phyloP scores from a whole-genome alignment of 345 rosid species.

The Nasturtium officinale region DNA sequence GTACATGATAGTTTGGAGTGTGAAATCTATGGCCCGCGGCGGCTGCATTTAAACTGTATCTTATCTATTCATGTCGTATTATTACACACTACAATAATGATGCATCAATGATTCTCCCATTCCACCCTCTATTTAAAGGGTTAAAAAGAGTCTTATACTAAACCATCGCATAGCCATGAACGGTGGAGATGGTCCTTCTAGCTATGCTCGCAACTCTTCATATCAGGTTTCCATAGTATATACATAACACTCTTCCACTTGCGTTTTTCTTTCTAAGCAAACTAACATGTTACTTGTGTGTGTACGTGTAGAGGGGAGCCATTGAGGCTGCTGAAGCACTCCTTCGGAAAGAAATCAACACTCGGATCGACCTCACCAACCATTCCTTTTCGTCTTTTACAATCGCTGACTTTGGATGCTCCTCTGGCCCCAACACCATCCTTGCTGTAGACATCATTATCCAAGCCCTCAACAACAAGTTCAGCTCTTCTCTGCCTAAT shows the following conservation, averaged over 20 bases:
- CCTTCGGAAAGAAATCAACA: conserved; percentile 24
- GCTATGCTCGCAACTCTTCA: conserved; percentile 40
- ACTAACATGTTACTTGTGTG: conserved; percentile 5
- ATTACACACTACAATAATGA: background rate
- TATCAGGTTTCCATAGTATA: conserved; percentile 24
- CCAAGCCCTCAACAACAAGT: conserved; percentile 34
- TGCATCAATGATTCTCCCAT: background rate
- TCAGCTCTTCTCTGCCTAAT: background rate
- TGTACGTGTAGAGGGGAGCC: conserved; percentile 37
- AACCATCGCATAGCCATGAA: conserved; percentile 31
- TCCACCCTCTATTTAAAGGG: background rate
- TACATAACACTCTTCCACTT: background rate
- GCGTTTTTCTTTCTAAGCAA: background rate
- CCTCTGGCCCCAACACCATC: conserved; percentile 56
- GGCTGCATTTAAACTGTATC: background rate
- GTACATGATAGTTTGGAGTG: background rate
- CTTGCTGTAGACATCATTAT: conserved; percentile 44
- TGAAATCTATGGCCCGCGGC: background rate
- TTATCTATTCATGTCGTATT: background rate
- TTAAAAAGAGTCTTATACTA: background rate
- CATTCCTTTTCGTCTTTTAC: conserved; percentile 6
- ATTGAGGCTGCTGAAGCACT: conserved; percentile 41
- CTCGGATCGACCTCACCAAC: conserved; percentile 16
- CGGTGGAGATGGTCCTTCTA: conserved; percentile 42
- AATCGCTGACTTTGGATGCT: conserved; percentile 45